These are phyloP conservation scores for Lipomyces oligophaga DNA, from an alignment of 805 yeast species.

Conservation along the genomic window DNA sequence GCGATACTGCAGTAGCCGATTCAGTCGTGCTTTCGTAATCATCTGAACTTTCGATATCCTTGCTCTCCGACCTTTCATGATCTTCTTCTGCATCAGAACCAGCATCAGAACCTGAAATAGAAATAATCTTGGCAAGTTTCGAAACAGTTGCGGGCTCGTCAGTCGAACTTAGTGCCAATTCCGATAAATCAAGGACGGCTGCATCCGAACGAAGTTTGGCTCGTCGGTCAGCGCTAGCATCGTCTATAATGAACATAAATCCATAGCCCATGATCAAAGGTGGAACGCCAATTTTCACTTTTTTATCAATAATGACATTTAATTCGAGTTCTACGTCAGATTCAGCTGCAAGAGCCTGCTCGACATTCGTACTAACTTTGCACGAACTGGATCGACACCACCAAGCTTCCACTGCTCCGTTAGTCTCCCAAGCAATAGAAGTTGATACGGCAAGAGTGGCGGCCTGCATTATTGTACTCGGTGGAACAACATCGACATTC, in stretches of 20 bases:
- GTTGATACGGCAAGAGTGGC: conserved; percentile 78
- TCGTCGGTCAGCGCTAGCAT: conserved; percentile 43
- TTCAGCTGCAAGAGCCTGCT: conserved; percentile 5
- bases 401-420: conserved; percentile 75
- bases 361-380: conserved; percentile 18
- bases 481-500: conserved; percentile 62
- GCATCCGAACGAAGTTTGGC: conserved; percentile 32
- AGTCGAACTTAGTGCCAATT: not conserved
- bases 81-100: conserved; percentile 3
- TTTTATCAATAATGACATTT: conserved; percentile 37
- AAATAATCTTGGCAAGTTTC: not conserved
- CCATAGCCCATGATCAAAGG: conserved; percentile 89
- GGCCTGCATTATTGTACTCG: conserved; percentile 84
- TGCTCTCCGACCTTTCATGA: not conserved
- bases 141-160: conserved; percentile 1
- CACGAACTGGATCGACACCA: conserved; percentile 19
- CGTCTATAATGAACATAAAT: conserved; percentile 67
- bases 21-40: not conserved
- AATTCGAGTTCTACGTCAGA: conserved; percentile 48
- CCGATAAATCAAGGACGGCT: conserved; percentile 4
- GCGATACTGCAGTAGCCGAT: not conserved
- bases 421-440: conserved; percentile 86
- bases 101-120: conserved; percentile 12
- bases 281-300: conserved; percentile 32
- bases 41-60: conserved; percentile 1